A percentile compares a stretch with the other conserved stretches of the same genome.
These are phyloP conservation scores for Termitomyces sp. DNA, from an alignment of 768 basidiomycete genomes.

Conservation along the genomic window DNA sequence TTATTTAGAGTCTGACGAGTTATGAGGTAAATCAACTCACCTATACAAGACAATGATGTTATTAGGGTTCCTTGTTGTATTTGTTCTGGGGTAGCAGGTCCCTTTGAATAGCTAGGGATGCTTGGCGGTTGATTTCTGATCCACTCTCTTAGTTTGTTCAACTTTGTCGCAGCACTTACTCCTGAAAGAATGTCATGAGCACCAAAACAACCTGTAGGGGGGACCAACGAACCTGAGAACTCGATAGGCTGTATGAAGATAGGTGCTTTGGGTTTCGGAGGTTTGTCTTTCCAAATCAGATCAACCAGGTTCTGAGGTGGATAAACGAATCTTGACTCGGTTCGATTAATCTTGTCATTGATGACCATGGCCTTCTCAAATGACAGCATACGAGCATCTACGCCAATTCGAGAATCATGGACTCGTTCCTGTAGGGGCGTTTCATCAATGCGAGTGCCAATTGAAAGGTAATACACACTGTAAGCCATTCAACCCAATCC, in stretches of 20 bases:
- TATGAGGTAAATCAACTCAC: constrained; percentile 28
- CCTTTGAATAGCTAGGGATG: constrained; percentile 56
- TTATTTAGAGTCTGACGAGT: not conserved
- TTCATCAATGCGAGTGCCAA: not conserved
- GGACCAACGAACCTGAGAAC: constrained; percentile 46
- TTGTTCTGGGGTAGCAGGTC: constrained; percentile 52
- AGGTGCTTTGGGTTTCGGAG: constrained; percentile 55
- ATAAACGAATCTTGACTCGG: constrained; percentile 65
- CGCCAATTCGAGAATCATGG: constrained; percentile 54
- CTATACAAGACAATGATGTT: constrained; percentile 64
- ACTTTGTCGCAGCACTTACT: constrained; percentile 60
- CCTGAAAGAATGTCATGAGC: constrained; percentile 24
- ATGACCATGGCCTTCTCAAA: constrained; percentile 63
- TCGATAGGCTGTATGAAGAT: constrained; percentile 66
- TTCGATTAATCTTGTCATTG: constrained; percentile 45
- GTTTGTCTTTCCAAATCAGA: constrained; percentile 75
- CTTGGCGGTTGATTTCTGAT: constrained; percentile 55
- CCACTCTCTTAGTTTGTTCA: constrained; percentile 67
- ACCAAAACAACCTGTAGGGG: not conserved
- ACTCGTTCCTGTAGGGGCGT: constrained; percentile 26
- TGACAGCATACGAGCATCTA: constrained; percentile 82
- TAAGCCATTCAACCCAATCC: constrained; percentile 79
- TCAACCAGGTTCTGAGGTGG: constrained; percentile 84
- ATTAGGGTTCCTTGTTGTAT: constrained; percentile 64
- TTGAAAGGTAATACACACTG: constrained; percentile 28